Conservation (phyloP, 306 rosid species). For the Inga oerstediana region DNA sequence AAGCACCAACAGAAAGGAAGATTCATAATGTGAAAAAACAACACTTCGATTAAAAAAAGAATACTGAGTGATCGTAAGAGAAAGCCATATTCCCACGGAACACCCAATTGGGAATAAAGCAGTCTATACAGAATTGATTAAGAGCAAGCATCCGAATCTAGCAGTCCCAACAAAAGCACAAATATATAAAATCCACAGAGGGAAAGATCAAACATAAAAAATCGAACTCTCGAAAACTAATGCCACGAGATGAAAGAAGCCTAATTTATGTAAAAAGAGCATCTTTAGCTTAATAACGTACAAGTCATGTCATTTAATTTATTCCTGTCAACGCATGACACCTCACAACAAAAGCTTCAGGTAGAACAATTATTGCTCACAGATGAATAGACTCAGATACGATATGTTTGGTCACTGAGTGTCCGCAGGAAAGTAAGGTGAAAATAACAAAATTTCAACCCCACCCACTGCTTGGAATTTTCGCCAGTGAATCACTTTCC, state of each 20-base stretch:
- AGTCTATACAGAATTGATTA: conserved; percentile 55
- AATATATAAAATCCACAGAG: conserved; percentile 39
- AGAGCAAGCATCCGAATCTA: conserved; percentile 81
- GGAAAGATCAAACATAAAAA: conserved; percentile 34
- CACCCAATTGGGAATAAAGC: conserved; percentile 56
- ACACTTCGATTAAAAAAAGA: conserved; percentile 50
- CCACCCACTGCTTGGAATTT: conserved; percentile 17
- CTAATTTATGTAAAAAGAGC: conserved; percentile 38
- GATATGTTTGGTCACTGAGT: conserved; percentile 33
- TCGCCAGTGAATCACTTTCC: background rate
- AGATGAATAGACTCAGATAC: conserved; percentile 26
- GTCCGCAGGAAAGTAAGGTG: conserved; percentile 23
- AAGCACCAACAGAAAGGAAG: conserved; percentile 59
- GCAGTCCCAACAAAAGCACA: conserved; percentile 56
- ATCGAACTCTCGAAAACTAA: conserved; percentile 32
- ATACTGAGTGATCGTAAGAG: conserved; percentile 43
- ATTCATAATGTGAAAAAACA: conserved; percentile 76
- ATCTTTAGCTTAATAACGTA: conserved; percentile 53
- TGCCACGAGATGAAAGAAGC: conserved; percentile 39
- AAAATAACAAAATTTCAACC: conserved; percentile 31
- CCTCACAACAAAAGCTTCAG: conserved; percentile 23
- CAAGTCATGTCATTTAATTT: conserved; percentile 55
- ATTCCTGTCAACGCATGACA: conserved; percentile 39
- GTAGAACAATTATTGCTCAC: background rate
- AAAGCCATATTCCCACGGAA: conserved; percentile 58